phyloP scores from a whole-genome alignment of 2,329 filamentous ascomycete species.

The Magnaporthiopsis incrustans region DNA sequence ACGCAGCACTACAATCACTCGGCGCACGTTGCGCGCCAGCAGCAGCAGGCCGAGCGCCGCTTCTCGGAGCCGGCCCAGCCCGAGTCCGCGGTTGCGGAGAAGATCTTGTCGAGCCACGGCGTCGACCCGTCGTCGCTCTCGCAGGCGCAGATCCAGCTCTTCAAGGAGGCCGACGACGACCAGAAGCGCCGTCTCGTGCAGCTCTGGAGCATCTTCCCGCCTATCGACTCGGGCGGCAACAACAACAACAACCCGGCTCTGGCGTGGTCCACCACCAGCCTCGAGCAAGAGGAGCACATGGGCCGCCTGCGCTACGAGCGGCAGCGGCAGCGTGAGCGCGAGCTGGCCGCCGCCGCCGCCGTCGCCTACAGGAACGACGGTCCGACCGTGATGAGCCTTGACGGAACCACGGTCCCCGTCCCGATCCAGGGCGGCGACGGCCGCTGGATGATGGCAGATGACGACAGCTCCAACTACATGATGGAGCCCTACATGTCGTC shows the following conservation, averaged over 20 bases:
- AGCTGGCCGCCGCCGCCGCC: conserved; percentile 10
- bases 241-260: conserved; percentile 39
- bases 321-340: conserved; percentile 23
- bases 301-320: conserved; percentile 54
- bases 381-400: conserved; percentile 26
- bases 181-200: conserved; percentile 71
- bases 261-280: conserved; percentile 42
- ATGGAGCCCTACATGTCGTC: conserved; percentile 79
- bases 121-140: conserved; percentile 64
- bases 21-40: conserved; percentile 43
- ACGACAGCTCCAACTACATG: conserved; percentile 32
- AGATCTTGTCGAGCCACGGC: conserved; percentile 55
- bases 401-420: conserved; percentile 38
- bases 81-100: conserved; percentile 34
- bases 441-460: conserved; percentile 33
- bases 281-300: conserved; percentile 52
- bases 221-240: conserved; percentile 38
- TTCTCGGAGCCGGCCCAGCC: conserved; percentile 43
- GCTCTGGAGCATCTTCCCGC: conserved; percentile 77
- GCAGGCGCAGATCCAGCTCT: conserved; percentile 72
- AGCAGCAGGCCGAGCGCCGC: conserved; percentile 31
- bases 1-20: conserved; percentile 83
- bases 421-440: conserved; percentile 44
- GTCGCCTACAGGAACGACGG: not conserved
- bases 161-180: conserved; percentile 63